These are phyloP conservation scores for Gentiana straminea DNA, from an alignment of 257 asterid species.

Conservation along the genomic window DNA sequence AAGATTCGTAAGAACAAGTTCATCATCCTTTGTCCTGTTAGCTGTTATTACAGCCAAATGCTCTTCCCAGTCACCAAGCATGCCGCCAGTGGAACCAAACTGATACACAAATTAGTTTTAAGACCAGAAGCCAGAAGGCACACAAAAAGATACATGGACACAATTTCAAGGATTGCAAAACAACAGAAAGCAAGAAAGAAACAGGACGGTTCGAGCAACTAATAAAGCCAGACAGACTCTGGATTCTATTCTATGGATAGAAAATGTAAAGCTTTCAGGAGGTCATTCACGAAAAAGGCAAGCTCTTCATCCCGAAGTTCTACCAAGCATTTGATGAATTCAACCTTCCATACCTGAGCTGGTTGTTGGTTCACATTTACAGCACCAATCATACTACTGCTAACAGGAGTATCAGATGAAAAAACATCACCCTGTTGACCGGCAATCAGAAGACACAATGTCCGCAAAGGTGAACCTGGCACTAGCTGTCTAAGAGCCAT, in stretches of 20 bases:
- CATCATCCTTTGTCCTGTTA: constrained; percentile 92
- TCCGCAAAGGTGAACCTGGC: constrained; percentile 93
- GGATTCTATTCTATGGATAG: neutral
- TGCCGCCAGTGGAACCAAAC: constrained; percentile 49
- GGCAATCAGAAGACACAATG: constrained; percentile 85
- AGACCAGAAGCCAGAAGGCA: neutral
- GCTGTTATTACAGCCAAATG: constrained; percentile 94
- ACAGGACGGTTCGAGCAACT: too few relatives aligned
- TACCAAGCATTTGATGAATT: constrained; percentile 4
- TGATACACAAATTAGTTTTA: constrained; percentile 12
- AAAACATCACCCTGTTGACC: constrained; percentile 93
- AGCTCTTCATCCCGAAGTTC: neutral
- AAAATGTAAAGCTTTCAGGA: neutral
- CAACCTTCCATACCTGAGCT: constrained; percentile 47
- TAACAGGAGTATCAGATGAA: constrained; percentile 37
- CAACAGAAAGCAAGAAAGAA: too few relatives aligned
- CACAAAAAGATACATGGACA: too few relatives aligned
- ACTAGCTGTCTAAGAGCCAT: constrained; percentile 85
- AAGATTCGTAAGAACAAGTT: constrained; percentile 88
- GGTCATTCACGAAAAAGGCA: neutral
- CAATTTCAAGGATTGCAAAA: too few relatives aligned
- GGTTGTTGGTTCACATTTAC: constrained; percentile 36
- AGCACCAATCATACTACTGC: constrained; percentile 34
- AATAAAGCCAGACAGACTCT: neutral
- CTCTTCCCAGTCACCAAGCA: constrained; percentile 97